Evolutionary conservation across 768 basidiomycete species (phyloP).

Genomic region (Rhizopogon sp.): DNA sequence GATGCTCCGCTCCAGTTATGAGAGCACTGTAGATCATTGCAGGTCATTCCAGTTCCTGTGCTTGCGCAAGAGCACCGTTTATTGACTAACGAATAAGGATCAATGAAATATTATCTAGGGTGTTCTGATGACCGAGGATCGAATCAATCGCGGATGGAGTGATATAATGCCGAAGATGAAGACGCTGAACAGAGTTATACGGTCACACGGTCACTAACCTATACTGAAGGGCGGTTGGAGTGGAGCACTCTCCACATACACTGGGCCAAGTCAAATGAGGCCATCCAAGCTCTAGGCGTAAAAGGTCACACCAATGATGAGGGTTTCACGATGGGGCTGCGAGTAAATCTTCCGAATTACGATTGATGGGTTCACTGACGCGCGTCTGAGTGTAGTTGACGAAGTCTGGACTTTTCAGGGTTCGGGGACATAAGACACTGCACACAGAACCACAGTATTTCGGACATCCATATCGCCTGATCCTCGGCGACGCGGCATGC

Average conservation of each 20-base stretch:
- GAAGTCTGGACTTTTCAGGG: no score
- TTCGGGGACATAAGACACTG: no score
- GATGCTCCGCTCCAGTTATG: not conserved
- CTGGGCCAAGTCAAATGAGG: not conserved
- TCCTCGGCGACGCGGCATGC: no score
- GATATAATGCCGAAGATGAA: not conserved
- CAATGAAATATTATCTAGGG: not conserved
- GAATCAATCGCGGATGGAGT: not conserved
- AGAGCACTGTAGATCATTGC: not conserved
- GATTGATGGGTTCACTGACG: no score
- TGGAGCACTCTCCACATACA: not conserved
- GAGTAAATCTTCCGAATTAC: no score
- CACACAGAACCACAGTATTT: no score
- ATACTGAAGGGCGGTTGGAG: not conserved
- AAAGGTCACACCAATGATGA: no score
- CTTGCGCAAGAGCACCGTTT: not conserved
- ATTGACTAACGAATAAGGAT: not conserved
- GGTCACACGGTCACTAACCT: not conserved
- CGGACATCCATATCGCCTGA: no score
- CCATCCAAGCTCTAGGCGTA: no score
- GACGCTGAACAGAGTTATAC: not conserved
- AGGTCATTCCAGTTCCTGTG: not conserved
- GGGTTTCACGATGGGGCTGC: no score
- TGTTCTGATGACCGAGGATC: not conserved
- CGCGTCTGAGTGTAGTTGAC: no score